Base-by-base conservation (phyloP, 768 basidiomycete species). In the Auriscalpium microsporum region DNA sequence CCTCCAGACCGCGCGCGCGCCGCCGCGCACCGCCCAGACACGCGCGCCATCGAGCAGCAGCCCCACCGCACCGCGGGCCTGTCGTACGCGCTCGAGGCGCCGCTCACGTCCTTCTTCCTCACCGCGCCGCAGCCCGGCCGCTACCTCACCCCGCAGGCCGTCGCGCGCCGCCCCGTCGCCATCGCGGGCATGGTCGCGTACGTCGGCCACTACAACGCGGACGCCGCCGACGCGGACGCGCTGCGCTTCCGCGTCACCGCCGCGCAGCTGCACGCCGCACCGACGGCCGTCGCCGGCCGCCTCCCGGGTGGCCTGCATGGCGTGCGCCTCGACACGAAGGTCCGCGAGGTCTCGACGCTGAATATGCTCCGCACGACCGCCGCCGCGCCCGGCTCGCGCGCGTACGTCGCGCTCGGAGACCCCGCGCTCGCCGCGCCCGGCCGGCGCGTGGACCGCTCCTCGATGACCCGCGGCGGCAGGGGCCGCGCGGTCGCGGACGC, bases 1-100 rank as follows among this genome's bases (percentile, higher is more conserved):
- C 75, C 68, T 80, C 61, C 62, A 58, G 45, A 65, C n/a, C 65
- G 67, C 58, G 67, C 64, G 14, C 56, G 58, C 53, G 42, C 56
- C 17, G 52, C 60, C 23, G 40, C 45, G 21, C 64, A 66, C 55
- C 62, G 63, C 23, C 58, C 65, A 6, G 53, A 58, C 11, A 69
- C 73, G 21, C 69, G 59, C 52, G 60, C 62, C 42, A 83, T 91
- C 58, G 80, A 82, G 57, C 83, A 78, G 45, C 74, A 79, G 54
- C 87, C 87, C 0, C 90, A 91, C 60, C 75, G 70, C 28, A 74
- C 69, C 38, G 87, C 75, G 40, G 90, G 79, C 3, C 73, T 90
- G 44, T 70, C 72, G 46, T 92, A 91, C 67, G 67, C 79, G 3
- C 71, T 73, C 42, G 74, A 78, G 37, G 74, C 84, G 7, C 52